phyloP scores from a whole-genome alignment of 2,329 filamentous ascomycete species.

The Tolypocladium cylindrosporum region DNA sequence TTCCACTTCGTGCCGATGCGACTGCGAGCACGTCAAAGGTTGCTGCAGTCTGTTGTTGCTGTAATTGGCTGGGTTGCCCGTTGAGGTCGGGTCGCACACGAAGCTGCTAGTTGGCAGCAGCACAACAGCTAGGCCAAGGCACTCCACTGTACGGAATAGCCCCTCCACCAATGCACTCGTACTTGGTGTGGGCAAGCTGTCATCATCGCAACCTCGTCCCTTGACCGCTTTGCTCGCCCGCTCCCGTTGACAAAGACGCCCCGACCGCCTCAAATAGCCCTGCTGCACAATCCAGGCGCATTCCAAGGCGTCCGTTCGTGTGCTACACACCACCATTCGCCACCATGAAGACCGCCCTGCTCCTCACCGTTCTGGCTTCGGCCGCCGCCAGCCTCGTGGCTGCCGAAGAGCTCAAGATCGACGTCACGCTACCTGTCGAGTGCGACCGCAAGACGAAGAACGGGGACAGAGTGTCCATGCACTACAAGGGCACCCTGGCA shows the following conservation, averaged over 20 bases:
- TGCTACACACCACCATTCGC: not conserved
- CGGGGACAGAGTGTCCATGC: slow-evolving; percentile 74
- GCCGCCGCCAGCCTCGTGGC: slow-evolving; percentile 40
- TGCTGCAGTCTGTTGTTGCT: not conserved
- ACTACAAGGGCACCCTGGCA: slow-evolving; percentile 78
- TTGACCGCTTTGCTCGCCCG: not conserved
- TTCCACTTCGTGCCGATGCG: not conserved
- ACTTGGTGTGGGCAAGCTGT: not conserved
- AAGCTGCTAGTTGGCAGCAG: not conserved
- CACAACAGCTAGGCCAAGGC: not conserved
- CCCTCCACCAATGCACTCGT: not conserved
- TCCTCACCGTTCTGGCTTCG: slow-evolving; percentile 42
- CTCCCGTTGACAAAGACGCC: not conserved
- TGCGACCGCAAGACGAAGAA: slow-evolving; percentile 69
- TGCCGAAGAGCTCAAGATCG: slow-evolving; percentile 60
- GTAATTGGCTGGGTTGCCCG: not conserved
- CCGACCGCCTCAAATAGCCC: not conserved
- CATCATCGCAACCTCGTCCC: not conserved
- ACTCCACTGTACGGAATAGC: not conserved
- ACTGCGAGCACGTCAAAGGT: not conserved
- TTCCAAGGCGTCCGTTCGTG: not conserved
- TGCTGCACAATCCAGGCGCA: not conserved
- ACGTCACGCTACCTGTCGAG: slow-evolving; percentile 62
- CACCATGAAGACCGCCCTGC: slow-evolving; percentile 39
- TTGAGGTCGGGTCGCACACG: not conserved